Percentiles rank a stretch among this genome's conserved stretches.
Evolutionary conservation across 495 filamentous ascomycete genomes (phyloP).

Genomic region (Astrothelium subdiscretum): DNA sequence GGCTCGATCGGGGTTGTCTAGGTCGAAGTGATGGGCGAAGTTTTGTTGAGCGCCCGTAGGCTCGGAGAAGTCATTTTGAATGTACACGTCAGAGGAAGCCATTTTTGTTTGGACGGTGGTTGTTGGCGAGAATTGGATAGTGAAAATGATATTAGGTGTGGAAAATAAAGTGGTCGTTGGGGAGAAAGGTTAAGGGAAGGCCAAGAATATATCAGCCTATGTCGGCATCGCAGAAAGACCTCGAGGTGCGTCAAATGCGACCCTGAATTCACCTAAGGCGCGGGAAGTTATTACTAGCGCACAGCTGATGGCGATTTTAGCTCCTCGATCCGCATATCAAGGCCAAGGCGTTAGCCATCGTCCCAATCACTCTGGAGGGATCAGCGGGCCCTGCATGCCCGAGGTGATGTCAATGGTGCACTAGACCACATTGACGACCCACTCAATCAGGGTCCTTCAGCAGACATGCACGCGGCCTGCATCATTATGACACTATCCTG

Average conservation of each 20-base stretch:
- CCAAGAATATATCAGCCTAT: background rate
- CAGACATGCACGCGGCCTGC: background rate
- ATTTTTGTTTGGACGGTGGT: background rate
- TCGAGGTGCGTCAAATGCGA: too few species aligned
- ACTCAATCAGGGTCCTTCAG: background rate
- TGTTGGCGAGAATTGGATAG: background rate
- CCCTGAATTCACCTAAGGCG: background rate
- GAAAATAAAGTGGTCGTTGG: background rate
- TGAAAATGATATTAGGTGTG: background rate
- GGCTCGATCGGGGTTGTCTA: conserved; percentile 19
- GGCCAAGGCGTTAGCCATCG: background rate
- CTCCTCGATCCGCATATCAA: background rate
- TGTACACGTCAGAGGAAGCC: conserved; percentile 13
- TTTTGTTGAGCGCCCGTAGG: conserved; percentile 21
- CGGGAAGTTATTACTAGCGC: background rate
- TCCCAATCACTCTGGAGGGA: background rate
- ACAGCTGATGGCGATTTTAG: background rate
- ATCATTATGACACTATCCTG: background rate
- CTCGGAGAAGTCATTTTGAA: conserved; percentile 13
- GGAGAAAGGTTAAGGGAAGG: background rate
- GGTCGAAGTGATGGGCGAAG: conserved; percentile 22
- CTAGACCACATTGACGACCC: too few species aligned
- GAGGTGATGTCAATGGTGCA: background rate
- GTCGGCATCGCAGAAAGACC: background rate
- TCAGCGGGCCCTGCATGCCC: background rate